Percentiles rank a stretch among this genome's conserved stretches.
These are phyloP conservation scores for Piper betle DNA, from an alignment of 164 flowering plant genomes.

Conservation along the genomic window DNA sequence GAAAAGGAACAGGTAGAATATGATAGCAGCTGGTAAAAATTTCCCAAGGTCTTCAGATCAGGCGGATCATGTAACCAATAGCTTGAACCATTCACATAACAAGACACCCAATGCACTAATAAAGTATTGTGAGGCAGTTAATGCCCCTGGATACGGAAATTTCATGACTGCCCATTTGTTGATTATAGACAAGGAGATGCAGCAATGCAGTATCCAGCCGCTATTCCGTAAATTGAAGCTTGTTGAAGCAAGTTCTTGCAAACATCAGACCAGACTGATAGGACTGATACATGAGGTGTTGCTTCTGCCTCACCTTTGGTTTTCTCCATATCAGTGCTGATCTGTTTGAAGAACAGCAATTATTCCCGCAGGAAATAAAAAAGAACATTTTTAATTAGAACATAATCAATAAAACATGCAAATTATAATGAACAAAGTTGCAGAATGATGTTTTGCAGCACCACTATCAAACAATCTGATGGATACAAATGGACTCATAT, in stretches of 20 bases:
- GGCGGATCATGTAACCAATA: slow-evolving; percentile 61
- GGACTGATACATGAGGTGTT: not conserved
- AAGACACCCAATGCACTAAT: slow-evolving; percentile 81
- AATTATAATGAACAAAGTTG: too few species aligned
- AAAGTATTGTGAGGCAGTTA: slow-evolving; percentile 87
- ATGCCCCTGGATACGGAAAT: slow-evolving; percentile 91
- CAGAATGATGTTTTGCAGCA: too few species aligned
- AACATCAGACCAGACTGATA: slow-evolving; percentile 10
- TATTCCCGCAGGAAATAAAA: too few species aligned
- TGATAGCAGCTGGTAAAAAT: slow-evolving; percentile 85
- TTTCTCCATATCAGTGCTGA: slow-evolving; percentile 3
- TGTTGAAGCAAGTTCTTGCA: slow-evolving; percentile 29
- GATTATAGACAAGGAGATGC: slow-evolving; percentile 87
- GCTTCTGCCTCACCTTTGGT: slow-evolving; percentile 1
- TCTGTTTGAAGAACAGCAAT: not conserved
- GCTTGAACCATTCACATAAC: slow-evolving; percentile 46
- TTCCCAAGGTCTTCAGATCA: slow-evolving; percentile 62
- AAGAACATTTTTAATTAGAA: too few species aligned
- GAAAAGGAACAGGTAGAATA: slow-evolving; percentile 87
- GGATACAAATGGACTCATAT: too few species aligned
- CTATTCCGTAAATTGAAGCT: slow-evolving; percentile 72
- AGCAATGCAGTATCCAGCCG: slow-evolving; percentile 85
- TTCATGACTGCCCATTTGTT: slow-evolving; percentile 98
- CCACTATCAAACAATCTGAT: too few species aligned
- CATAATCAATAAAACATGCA: too few species aligned